Conservation (phyloP, 2,329 filamentous ascomycete genomes). For the Grosmannia clavigera region DNA sequence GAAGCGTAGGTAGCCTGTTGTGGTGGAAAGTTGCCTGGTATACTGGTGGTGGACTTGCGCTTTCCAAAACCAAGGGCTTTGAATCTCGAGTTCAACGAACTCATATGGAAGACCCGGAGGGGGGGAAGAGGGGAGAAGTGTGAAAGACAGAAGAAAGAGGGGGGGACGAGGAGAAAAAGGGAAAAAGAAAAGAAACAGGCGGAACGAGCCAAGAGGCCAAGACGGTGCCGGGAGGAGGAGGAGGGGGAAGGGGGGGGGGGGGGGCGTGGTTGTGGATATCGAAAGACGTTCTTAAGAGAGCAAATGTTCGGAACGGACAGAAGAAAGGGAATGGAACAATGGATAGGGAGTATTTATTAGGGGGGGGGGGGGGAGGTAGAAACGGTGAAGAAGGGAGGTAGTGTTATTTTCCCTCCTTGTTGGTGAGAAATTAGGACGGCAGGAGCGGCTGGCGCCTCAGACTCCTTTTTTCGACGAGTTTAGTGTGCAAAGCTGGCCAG, state of each 20-base stretch:
- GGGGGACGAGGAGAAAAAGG: background rate
- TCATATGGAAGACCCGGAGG: conserved; percentile 42
- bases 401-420: background rate
- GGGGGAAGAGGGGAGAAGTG: conserved; percentile 14
- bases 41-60: conserved; percentile 57
- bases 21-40: conserved; percentile 28
- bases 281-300: background rate
- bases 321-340: background rate
- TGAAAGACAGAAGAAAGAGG: conserved; percentile 12
- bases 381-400: background rate
- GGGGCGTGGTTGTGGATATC: background rate
- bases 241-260: background rate
- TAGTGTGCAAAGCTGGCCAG: background rate
- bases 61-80: conserved; percentile 73
- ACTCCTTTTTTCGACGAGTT: background rate
- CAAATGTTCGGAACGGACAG: background rate
- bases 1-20: conserved; percentile 10
- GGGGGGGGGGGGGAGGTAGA: background rate
- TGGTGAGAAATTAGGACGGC: background rate
- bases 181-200: background rate
- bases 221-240: background rate
- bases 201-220: background rate
- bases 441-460: background rate
- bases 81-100: conserved; percentile 68
- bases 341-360: background rate